These are phyloP conservation scores for Ensete glaucum DNA, from an alignment of 176 grass and related monocot species.

Conservation along the genomic window DNA sequence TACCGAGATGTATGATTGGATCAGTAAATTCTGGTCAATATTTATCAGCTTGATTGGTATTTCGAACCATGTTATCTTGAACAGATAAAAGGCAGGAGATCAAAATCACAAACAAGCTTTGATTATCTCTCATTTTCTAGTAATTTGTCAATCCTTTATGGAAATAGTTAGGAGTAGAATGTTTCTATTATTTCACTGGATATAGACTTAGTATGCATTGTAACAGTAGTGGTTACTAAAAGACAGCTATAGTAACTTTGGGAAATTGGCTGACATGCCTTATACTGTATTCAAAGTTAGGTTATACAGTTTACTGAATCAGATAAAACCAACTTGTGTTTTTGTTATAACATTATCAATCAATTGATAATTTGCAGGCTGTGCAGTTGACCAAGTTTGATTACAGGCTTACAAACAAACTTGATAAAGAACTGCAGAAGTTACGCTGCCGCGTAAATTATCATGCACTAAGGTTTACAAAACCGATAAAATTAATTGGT, in stretches of 20 bases:
- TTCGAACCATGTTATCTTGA: no score
- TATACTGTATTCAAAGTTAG: not conserved
- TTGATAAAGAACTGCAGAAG: slow-evolving; percentile 81
- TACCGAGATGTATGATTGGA: no score
- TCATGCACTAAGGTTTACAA: slow-evolving; percentile 81
- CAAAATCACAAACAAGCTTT: no score
- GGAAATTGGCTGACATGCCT: not conserved
- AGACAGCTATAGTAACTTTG: not conserved
- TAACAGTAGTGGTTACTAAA: not conserved
- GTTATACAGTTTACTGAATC: not conserved
- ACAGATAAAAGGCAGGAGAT: no score
- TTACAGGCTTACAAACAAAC: slow-evolving; percentile 71
- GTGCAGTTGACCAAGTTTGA: slow-evolving; percentile 98
- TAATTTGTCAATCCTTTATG: no score
- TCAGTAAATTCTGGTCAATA: no score
- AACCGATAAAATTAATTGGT: slow-evolving; percentile 51
- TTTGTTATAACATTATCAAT: not conserved
- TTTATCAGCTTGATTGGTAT: no score
- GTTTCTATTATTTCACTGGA: no score
- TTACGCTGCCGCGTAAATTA: slow-evolving; percentile 81
- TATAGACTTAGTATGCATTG: no score
- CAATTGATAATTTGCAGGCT: slow-evolving; percentile 39
- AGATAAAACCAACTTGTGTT: not conserved
- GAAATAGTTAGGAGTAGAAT: no score
- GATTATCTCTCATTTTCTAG: no score